Conservation (phyloP, 2,329 filamentous ascomycete genomes). For the Penicillium sp. region DNA sequence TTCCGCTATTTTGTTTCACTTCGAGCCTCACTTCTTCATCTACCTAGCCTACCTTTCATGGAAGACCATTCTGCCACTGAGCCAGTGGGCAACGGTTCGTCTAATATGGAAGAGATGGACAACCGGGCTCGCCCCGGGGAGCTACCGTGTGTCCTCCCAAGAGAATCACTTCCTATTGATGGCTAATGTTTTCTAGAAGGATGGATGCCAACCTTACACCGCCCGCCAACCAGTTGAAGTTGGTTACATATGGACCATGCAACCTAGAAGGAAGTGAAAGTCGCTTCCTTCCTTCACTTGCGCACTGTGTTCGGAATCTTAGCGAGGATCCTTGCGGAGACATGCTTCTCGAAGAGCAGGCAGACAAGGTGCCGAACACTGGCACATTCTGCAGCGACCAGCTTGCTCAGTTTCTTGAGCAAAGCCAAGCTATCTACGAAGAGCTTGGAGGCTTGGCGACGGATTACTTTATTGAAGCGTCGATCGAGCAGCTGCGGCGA, state of each 20-base stretch:
- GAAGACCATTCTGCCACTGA: not conserved
- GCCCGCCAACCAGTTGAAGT: conserved; percentile 28
- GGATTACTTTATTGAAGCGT: conserved; percentile 58
- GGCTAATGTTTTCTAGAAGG: conserved; percentile 26
- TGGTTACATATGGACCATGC: conserved; percentile 19
- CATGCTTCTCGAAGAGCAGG: conserved; percentile 39
- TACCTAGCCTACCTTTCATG: not conserved
- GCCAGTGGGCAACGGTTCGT: conserved; percentile 3
- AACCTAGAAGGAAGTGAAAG: not conserved
- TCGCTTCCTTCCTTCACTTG: conserved; percentile 44
- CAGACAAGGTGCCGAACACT: conserved; percentile 27
- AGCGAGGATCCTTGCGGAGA: conserved; percentile 57
- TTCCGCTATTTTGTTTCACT: too few relatives aligned
- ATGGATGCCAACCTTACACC: conserved; percentile 70
- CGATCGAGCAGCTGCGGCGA: conserved; percentile 38
- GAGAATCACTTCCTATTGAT: not conserved
- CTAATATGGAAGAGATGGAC: conserved; percentile 57
- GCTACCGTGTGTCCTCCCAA: conserved; percentile 44
- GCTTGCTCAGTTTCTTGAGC: conserved; percentile 52
- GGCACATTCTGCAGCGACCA: conserved; percentile 47
- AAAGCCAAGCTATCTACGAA: conserved; percentile 47
- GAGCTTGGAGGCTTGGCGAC: conserved; percentile 65
- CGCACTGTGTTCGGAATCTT: conserved; percentile 46
- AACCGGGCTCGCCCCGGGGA: conserved; percentile 55
- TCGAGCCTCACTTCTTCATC: too few relatives aligned